These are phyloP conservation scores for Mortierella sp. DNA, from an alignment of 371 early-diverging fungal genomes.

Conservation along the genomic window DNA sequence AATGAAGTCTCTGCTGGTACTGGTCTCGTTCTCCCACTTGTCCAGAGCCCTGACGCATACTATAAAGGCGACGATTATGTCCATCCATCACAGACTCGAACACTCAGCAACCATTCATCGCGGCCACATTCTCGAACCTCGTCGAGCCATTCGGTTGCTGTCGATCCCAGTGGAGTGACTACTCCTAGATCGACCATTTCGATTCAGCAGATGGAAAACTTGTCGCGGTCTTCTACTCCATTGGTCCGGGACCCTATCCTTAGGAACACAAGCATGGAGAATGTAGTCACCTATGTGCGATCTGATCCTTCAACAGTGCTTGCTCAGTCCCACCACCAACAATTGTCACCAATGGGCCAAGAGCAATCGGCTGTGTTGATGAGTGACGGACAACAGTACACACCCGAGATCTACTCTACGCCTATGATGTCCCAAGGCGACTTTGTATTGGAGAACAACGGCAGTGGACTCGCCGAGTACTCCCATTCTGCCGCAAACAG, in stretches of 20 bases:
- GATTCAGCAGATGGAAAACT: neutral
- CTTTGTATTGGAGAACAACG: neutral
- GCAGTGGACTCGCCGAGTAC: neutral
- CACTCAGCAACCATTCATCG: neutral
- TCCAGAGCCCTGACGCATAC: neutral
- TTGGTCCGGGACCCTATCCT: neutral
- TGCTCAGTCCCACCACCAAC: neutral
- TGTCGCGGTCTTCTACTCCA: neutral
- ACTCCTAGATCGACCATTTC: neutral
- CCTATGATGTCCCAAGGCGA: neutral
- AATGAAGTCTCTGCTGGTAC: neutral
- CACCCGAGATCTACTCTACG: constrained; percentile 7
- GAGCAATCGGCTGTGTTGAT: neutral
- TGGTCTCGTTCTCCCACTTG: neutral
- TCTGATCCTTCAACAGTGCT: no score
- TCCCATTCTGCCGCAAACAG: neutral
- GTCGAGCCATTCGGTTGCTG: neutral
- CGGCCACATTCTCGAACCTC: neutral
- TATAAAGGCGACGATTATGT: neutral
- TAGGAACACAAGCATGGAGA: constrained; percentile 5
- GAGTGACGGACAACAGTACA: neutral
- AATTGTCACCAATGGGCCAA: neutral
- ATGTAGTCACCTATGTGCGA: neutral
- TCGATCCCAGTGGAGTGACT: neutral
- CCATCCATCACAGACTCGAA: neutral